Evolutionary conservation across 148 eudicot species (phyloP), one percentile per base, ranked within the genome.

Genomic region (Camellia sinensis): DNA sequence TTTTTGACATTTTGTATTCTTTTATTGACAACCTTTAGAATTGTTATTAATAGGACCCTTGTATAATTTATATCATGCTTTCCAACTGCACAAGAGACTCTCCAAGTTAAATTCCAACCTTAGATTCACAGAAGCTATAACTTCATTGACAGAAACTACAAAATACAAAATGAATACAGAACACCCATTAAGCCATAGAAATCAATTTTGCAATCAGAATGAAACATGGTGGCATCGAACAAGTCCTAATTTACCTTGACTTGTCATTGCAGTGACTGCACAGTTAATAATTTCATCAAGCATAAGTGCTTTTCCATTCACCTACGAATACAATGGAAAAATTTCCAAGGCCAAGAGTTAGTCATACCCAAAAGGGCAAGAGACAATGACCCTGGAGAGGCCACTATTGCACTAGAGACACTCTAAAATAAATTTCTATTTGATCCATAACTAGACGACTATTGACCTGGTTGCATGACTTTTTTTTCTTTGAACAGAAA

Each of bases 231-330:
- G 45, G 59, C 9, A 2, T 29, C 37, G 29, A 18, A 74, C 0
- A 37, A 17, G 72, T 64, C 52, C n/a, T 10, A 64, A 68, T 53
- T 78, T 88, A 96, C 99, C 98, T 96, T 95, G 37, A 96, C 99
- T 86, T 93, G 97, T 72, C 90, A 85, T 82, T 95, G 99, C 84
- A 95, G 86, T 67, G 97, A 93, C 71, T 95, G 99, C 9, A 95
- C 97, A 95, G 71, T 93, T 95, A 70, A 95, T 95, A 45, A 95
- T 95, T 85, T 95, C 99, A 80, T 95, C 99, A 59, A 95, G 87
- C 99, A 95, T 95, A 2, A 92, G 85, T 65, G 99, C 97, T 87
- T 95, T 95, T 79, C 99, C 99, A 7, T 95, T 95, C n/a, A 93
- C 97, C 97, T 93, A 78, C 37, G 37, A 29, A 29, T 29, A 29